phyloP scores from a whole-genome alignment of 1,139 yeast species.

The Scheffersomyces parashehatae region DNA sequence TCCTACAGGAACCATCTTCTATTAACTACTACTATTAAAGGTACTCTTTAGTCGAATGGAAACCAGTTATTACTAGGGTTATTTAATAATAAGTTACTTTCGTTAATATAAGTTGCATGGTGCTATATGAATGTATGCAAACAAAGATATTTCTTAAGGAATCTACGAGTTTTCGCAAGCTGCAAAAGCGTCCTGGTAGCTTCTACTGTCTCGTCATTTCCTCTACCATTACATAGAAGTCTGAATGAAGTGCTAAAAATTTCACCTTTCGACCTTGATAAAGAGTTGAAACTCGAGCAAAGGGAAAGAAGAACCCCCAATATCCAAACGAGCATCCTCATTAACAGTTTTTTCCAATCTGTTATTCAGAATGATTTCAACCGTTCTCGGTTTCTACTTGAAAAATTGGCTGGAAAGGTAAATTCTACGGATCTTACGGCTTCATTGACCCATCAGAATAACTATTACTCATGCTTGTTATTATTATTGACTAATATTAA shows the following conservation, averaged over 20 bases:
- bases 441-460: conserved; percentile 7
- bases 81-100: too few relatives aligned
- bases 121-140: too few relatives aligned
- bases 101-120: too few relatives aligned
- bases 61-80: too few relatives aligned
- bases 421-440: conserved; percentile 1
- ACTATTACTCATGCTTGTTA: conserved; percentile 16
- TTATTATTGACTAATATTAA: conserved; percentile 10
- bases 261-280: conserved; percentile 2
- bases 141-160: too few relatives aligned
- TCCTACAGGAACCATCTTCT: too few relatives aligned
- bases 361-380: conserved; percentile 10
- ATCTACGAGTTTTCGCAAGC: too few relatives aligned
- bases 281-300: background rate
- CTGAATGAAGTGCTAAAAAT: conserved; percentile 3
- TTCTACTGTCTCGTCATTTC: background rate
- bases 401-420: conserved; percentile 5
- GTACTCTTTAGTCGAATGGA: too few relatives aligned
- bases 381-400: conserved; percentile 8
- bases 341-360: conserved; percentile 12
- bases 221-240: background rate
- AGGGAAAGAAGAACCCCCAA: background rate
- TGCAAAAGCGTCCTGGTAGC: too few relatives aligned
- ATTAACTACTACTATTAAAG: too few relatives aligned
- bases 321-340: conserved; percentile 4